phyloP scores from a whole-genome alignment of 495 filamentous ascomycete genomes.

The Trichoderma orchidacearum region DNA sequence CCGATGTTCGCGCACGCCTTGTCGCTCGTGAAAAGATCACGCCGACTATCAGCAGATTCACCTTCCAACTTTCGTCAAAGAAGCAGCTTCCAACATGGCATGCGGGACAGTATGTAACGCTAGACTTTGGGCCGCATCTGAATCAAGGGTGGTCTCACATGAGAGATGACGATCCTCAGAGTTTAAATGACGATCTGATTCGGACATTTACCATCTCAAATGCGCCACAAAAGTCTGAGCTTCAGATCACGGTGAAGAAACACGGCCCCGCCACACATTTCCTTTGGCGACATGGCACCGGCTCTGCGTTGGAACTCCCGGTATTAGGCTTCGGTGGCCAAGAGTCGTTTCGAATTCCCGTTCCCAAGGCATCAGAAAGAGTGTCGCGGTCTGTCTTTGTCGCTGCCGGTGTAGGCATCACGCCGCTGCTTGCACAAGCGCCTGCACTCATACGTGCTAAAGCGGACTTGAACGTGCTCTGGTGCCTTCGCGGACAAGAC shows the following conservation, averaged over 20 bases:
- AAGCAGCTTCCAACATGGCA: constrained; percentile 29
- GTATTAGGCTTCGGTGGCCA: constrained; percentile 62
- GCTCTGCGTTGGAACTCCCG: constrained; percentile 41
- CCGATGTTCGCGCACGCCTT: constrained; percentile 29
- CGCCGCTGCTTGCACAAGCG: constrained; percentile 56
- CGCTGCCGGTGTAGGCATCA: constrained; percentile 74
- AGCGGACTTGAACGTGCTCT: constrained; percentile 36
- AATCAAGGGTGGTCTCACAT: constrained; percentile 66
- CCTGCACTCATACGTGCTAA: constrained; percentile 19
- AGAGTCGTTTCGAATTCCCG: constrained; percentile 18
- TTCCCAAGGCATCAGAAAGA: too few species aligned
- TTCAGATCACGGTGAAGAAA: constrained; percentile 60
- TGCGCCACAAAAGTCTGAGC: constrained; percentile 17
- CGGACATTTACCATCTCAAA: constrained; percentile 68
- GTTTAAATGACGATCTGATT: constrained; percentile 72
- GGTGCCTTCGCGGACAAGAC: constrained; percentile 50
- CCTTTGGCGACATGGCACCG: constrained; percentile 39
- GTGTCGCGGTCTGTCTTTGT: too few species aligned
- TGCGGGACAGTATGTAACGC: constrained; percentile 60
- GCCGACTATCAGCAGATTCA: constrained; percentile 47
- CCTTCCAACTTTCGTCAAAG: constrained; percentile 37
- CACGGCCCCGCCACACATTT: constrained; percentile 53
- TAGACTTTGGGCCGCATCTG: constrained; percentile 54
- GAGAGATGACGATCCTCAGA: constrained; percentile 61
- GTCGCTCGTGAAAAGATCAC: constrained; percentile 40